These are phyloP conservation scores for Vitellaria paradoxa DNA, from an alignment of 179 eudicot species.

Conservation along the genomic window DNA sequence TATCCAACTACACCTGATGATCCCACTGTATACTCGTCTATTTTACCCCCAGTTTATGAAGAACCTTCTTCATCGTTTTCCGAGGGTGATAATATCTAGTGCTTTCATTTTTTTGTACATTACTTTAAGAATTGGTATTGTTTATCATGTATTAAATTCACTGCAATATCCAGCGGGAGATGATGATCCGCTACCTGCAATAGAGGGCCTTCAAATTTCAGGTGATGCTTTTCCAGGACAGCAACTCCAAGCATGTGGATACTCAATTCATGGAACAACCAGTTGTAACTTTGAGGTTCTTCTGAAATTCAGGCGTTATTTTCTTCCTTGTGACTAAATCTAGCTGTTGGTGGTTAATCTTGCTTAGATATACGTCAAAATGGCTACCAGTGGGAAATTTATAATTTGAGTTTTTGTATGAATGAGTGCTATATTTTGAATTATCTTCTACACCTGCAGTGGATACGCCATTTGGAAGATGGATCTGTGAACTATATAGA, in stretches of 20 bases:
- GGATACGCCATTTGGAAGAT: conserved; percentile 97
- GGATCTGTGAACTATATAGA: conserved; percentile 91
- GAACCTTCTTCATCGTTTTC: conserved; percentile 91
- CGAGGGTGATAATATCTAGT: conserved; percentile 51
- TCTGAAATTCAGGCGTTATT: conserved; percentile 15
- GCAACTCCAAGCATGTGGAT: conserved; percentile 79
- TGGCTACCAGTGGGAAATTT: background rate
- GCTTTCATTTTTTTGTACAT: conserved; percentile 9
- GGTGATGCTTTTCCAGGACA: conserved; percentile 94
- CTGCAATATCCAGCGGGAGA: conserved; percentile 65
- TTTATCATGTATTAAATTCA: conserved; percentile 2
- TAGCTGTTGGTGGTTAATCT: conserved; percentile 2
- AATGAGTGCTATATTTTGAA: conserved; percentile 15
- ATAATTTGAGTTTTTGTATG: conserved; percentile 1
- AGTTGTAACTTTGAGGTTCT: conserved; percentile 96
- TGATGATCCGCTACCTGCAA: conserved; percentile 84
- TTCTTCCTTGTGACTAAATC: conserved; percentile 5
- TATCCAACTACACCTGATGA: conserved; percentile 57
- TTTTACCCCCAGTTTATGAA: conserved; percentile 78
- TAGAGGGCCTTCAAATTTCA: conserved; percentile 85
- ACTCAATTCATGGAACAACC: conserved; percentile 87
- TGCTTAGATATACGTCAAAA: conserved; percentile 5
- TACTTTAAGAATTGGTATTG: conserved; percentile 3
- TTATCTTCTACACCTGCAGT: conserved; percentile 45
- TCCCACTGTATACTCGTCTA: conserved; percentile 60